Conservation (phyloP, 768 basidiomycete species). For the Scleroderma citrinum region DNA sequence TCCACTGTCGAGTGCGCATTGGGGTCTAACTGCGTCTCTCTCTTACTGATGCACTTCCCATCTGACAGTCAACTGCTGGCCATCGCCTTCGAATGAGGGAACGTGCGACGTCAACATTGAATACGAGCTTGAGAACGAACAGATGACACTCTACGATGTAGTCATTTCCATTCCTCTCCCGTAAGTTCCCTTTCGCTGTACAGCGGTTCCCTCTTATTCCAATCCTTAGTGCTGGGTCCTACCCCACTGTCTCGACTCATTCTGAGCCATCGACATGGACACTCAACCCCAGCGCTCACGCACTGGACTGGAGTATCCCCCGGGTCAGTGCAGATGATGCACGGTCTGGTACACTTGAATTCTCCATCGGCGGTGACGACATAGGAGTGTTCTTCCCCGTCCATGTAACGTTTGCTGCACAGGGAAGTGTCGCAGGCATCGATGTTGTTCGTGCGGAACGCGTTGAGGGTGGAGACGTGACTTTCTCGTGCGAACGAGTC, state of each 20-base stretch:
- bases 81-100: conserved; percentile 87
- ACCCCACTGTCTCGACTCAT: conserved; percentile 76
- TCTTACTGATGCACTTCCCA: neutral
- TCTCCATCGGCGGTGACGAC: conserved; percentile 83
- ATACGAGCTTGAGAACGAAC: conserved; percentile 89
- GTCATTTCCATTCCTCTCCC: conserved; percentile 91
- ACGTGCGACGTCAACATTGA: conserved; percentile 93
- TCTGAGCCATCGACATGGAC: conserved; percentile 57
- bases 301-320: conserved; percentile 82
- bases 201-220: conserved; percentile 3
- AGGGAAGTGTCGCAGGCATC: conserved; percentile 78
- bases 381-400: conserved; percentile 89
- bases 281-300: conserved; percentile 71
- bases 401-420: conserved; percentile 69
- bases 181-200: conserved; percentile 40
- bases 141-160: conserved; percentile 75
- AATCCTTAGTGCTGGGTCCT: conserved; percentile 59
- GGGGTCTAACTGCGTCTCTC: conserved; percentile 25
- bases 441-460: conserved; percentile 54
- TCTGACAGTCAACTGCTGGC: conserved; percentile 89
- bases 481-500: conserved; percentile 52
- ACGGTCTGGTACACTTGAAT: conserved; percentile 83
- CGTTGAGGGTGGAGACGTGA: conserved; percentile 43
- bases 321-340: conserved; percentile 52
- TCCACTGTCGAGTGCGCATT: conserved; percentile 73